phyloP scores from a whole-genome alignment of 768 basidiomycete species.

The Leccinum olivaceopallidum region DNA sequence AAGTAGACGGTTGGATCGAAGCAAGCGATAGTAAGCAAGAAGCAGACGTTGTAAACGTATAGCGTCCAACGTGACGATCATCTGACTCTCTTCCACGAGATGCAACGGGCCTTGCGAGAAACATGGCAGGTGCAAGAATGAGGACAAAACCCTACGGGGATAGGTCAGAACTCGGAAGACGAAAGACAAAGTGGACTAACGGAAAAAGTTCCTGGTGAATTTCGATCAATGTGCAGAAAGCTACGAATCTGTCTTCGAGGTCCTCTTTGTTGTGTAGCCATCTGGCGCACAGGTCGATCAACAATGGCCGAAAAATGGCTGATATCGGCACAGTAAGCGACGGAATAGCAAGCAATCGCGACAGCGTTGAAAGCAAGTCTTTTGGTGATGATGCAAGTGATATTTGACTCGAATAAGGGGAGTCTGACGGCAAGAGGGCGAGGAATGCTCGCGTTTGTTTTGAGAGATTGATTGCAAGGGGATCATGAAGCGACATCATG shows the following conservation, averaged over 20 bases:
- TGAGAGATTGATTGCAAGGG: conserved; percentile 57
- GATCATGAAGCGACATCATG: conserved; percentile 29
- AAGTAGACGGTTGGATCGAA: conserved; percentile 71
- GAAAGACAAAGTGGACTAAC: conserved; percentile 42
- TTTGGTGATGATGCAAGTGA: conserved; percentile 38
- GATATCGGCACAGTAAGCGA: conserved; percentile 65
- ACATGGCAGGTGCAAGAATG: conserved; percentile 44
- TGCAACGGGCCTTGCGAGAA: conserved; percentile 57
- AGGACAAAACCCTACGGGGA: conserved; percentile 51
- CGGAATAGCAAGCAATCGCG: conserved; percentile 59
- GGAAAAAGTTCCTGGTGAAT: conserved; percentile 70
- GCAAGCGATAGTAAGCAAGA: conserved; percentile 79
- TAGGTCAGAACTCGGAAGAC: conserved; percentile 2
- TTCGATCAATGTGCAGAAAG: conserved; percentile 65
- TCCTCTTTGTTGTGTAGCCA: conserved; percentile 66
- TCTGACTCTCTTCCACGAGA: conserved; percentile 37
- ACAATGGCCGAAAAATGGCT: conserved; percentile 68
- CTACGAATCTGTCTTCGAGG: conserved; percentile 52
- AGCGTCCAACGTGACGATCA: conserved; percentile 36
- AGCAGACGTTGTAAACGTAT: conserved; percentile 66
- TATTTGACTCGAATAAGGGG: conserved; percentile 40
- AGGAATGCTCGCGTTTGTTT: conserved; percentile 53
- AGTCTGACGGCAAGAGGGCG: conserved; percentile 42
- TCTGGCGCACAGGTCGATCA: conserved; percentile 76
- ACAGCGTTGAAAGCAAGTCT: conserved; percentile 54